These are phyloP conservation scores for Alternaria sp. DNA, from an alignment of 2,329 filamentous ascomycete species.

Conservation along the genomic window DNA sequence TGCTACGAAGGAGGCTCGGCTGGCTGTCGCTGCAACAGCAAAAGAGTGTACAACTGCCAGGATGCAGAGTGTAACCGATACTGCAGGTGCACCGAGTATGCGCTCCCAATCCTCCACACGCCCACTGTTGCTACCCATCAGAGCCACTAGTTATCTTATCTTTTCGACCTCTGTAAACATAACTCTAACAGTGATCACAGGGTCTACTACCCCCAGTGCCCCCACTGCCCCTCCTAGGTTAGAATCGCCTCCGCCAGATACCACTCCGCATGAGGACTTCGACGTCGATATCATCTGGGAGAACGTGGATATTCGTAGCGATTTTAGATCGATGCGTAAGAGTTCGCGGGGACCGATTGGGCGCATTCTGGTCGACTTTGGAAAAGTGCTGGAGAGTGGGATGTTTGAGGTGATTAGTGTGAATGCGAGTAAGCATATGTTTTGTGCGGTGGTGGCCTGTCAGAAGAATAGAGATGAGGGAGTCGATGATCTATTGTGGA, in stretches of 20 bases:
- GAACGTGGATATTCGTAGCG: slow-evolving; percentile 2
- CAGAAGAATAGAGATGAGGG: neutral
- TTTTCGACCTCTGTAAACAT: neutral
- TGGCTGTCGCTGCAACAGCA: neutral
- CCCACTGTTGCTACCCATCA: neutral
- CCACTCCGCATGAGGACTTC: slow-evolving; percentile 4
- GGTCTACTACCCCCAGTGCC: neutral
- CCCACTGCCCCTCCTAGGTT: neutral
- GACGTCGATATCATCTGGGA: slow-evolving; percentile 7
- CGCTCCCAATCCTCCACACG: neutral
- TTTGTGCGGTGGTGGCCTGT: slow-evolving; percentile 5
- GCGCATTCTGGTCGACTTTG: slow-evolving; percentile 9
- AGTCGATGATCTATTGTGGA: neutral
- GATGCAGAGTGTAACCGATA: neutral
- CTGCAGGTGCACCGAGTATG: neutral
- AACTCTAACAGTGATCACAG: neutral
- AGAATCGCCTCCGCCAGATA: neutral
- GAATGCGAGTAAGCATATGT: slow-evolving; percentile 12
- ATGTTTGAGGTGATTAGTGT: slow-evolving; percentile 8
- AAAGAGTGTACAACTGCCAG: neutral
- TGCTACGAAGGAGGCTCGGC: slow-evolving; percentile 4
- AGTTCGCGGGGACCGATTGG: slow-evolving; percentile 7
- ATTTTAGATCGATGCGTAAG: slow-evolving; percentile 4
- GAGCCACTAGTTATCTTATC: neutral
- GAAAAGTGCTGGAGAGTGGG: slow-evolving; percentile 2